Evolutionary conservation across 2,329 filamentous ascomycete genomes (phyloP).

Genomic region (Fusarium verrucosum): DNA sequence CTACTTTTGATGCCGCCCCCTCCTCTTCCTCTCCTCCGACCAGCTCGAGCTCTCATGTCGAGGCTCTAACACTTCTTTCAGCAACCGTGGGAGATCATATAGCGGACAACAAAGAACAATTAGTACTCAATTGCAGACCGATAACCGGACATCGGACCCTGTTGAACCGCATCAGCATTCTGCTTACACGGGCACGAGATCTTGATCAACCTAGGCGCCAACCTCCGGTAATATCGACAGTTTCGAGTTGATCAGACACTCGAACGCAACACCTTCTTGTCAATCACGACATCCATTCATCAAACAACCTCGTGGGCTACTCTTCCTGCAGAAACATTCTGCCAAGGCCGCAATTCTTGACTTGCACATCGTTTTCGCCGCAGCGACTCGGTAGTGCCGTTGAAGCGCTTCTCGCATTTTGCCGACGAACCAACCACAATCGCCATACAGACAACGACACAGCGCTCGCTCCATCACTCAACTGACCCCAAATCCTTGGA

Average conservation of each 20-base stretch:
- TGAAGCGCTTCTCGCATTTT: constrained; percentile 27
- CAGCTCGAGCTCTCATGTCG: constrained; percentile 26
- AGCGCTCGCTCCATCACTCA: constrained; percentile 30
- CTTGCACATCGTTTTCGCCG: constrained; percentile 19
- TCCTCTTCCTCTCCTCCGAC: constrained; percentile 30
- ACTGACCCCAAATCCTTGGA: constrained; percentile 27
- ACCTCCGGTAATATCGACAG: constrained; percentile 9
- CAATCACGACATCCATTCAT: constrained; percentile 28
- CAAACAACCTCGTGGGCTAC: constrained; percentile 16
- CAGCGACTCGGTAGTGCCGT: constrained; percentile 36
- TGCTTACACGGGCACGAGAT: constrained; percentile 36
- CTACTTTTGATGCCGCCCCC: constrained; percentile 36
- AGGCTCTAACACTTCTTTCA: constrained; percentile 14
- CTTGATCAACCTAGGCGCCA: constrained; percentile 23
- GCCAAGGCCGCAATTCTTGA: constrained; percentile 24
- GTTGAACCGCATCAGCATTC: constrained; percentile 20
- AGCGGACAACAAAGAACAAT: constrained; percentile 5
- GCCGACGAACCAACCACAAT: constrained; percentile 36
- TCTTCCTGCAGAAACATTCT: constrained; percentile 1
- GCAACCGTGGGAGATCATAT: constrained; percentile 6
- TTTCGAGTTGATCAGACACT: constrained; percentile 13
- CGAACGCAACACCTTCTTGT: constrained; percentile 12
- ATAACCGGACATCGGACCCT: constrained; percentile 20
- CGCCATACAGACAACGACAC: constrained; percentile 19
- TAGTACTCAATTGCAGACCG: constrained; percentile 9